Conservation (phyloP, 2,329 filamentous ascomycete species). For the Ceratocystiopsis minuta region DNA sequence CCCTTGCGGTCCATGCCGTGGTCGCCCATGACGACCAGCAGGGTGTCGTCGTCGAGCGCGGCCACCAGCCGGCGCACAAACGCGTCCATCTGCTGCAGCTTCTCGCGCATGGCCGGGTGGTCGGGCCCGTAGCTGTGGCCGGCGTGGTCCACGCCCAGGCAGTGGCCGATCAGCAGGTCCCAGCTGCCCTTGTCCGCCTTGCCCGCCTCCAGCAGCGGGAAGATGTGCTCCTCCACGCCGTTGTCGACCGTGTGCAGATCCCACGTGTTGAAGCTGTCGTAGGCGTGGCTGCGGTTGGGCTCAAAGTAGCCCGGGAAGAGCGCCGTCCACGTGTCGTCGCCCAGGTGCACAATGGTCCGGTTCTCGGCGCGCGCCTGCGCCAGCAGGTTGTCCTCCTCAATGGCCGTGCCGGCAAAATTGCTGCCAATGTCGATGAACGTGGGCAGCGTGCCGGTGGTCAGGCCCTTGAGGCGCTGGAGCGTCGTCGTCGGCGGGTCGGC, state of each 20-base stretch:
- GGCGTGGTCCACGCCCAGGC: constrained; percentile 89
- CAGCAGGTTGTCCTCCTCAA: constrained; percentile 75
- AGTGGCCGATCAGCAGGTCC: constrained; percentile 92
- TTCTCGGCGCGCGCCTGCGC: constrained; percentile 46
- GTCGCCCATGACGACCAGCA: constrained; percentile 95
- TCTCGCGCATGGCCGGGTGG: constrained; percentile 78
- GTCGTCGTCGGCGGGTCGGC: constrained; percentile 92
- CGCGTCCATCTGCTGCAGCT: constrained; percentile 77
- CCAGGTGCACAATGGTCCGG: constrained; percentile 73
- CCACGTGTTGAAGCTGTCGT: constrained; percentile 97
- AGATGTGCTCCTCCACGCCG: constrained; percentile 78
- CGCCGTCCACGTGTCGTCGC: constrained; percentile 94
- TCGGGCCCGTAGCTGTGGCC: constrained; percentile 91
- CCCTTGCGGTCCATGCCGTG: constrained; percentile 97
- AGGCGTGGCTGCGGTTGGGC: constrained; percentile 65
- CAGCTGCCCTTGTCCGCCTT: constrained; percentile 40
- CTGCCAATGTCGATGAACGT: constrained; percentile 89
- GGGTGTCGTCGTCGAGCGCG: constrained; percentile 62
- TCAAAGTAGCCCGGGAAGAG: constrained; percentile 92
- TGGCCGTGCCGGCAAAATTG: constrained; percentile 87
- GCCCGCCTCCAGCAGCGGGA: constrained; percentile 54
- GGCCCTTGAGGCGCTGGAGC: constrained; percentile 74
- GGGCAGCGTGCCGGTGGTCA: constrained; percentile 87
- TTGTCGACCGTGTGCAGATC: constrained; percentile 94
- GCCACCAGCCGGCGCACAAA: constrained; percentile 57